Base-by-base conservation (phyloP, 768 basidiomycete species). In the Phaeotremella skinneri region DNA sequence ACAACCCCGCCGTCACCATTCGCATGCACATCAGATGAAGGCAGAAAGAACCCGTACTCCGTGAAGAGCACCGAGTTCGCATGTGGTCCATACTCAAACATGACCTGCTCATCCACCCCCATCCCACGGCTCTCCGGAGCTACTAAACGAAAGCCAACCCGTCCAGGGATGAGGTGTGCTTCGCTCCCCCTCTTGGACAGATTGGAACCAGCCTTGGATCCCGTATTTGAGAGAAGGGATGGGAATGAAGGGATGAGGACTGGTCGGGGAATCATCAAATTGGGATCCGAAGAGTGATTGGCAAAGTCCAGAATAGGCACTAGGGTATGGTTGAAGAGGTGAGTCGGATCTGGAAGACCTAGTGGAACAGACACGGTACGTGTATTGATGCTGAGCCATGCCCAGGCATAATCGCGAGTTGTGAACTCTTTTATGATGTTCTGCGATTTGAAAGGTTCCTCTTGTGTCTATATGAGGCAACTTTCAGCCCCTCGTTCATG, bases 351-450 rank as follows among this genome's bases (percentile, higher is more conserved):
- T 84, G 67, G 61, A 20, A 77, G 64, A 26, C 68, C 65, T 7
- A 78, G 67, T 1, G 66, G 69, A 26, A 76, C 55, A 21, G 75
- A 91, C 21, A 97, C 84, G 73, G 88, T 91, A 49, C 94, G 85
- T 4, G 93, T 97, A 75, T 98, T 98, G 57, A 96, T 90, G 70
- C 86, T 93, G 9, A 97, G 81, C 92, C 93, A 98, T 1, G 84
- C 91, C 91, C 93, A 96, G 2, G 90, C 74, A 64, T 84, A 89
- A 66, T 85, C 82, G 32, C 70, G 75, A 17, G 48, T 47, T n/a
- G 68, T 68, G 7, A 71, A 39, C 7, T 61, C 49, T 4, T 58
- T 43, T 13, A 56, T 59, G 7, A 58, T 42, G 17, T 52, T 55
- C 11, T 69, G 62, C 13, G 54, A 50, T 3, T 51, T 52, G 32